A percentile compares a stretch with the other conserved stretches of the same genome.
These are phyloP conservation scores for Pseudogymnoascus sp. DNA, from an alignment of 2,329 filamentous ascomycete genomes.

Conservation along the genomic window DNA sequence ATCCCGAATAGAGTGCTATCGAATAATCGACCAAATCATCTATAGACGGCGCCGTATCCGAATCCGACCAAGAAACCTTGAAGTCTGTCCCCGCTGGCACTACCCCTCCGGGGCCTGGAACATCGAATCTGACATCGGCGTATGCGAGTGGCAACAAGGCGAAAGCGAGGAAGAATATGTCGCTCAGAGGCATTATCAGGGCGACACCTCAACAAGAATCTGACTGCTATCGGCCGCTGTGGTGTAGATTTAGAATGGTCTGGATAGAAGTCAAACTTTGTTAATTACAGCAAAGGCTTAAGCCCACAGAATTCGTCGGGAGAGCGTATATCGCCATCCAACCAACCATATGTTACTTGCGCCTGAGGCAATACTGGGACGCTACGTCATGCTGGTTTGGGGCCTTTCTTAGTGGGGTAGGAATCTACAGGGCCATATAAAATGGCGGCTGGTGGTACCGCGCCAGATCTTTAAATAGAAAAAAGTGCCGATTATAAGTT, in stretches of 20 bases:
- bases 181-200: background rate
- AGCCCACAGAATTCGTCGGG: background rate
- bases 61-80: constrained; percentile 48
- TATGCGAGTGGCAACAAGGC: constrained; percentile 19
- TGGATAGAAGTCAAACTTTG: constrained; percentile 1
- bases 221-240: background rate
- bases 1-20: constrained; percentile 52
- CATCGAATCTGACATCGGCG: constrained; percentile 38
- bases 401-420: constrained; percentile 5
- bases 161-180: constrained; percentile 3
- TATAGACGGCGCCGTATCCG: constrained; percentile 40
- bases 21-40: constrained; percentile 45
- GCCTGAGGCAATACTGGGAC: constrained; percentile 2
- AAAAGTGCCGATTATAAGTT: background rate
- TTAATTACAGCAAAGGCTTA: background rate
- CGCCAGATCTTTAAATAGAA: constrained; percentile 5
- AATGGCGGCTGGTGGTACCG: background rate
- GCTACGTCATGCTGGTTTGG: background rate
- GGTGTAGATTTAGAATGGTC: background rate
- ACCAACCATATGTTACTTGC: constrained; percentile 1
- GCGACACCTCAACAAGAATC: background rate
- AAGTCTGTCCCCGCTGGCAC: constrained; percentile 42
- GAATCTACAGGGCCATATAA: constrained; percentile 1
- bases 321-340: background rate
- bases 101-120: constrained; percentile 42